phyloP scores from a whole-genome alignment of 768 basidiomycete species.

The Pulveroboletus sp. region DNA sequence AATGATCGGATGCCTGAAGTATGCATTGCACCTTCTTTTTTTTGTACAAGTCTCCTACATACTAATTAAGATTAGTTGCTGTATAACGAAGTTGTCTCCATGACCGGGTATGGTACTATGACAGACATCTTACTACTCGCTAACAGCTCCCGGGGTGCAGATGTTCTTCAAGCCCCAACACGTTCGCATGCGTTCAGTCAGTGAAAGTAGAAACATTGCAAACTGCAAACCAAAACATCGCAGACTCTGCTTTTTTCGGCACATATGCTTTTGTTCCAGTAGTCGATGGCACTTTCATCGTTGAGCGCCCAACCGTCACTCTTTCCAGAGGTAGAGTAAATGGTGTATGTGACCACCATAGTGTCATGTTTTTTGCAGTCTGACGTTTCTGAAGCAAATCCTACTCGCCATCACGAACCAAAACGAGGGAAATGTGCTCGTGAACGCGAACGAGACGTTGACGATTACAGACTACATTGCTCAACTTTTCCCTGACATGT shows the following conservation, averaged over 20 bases:
- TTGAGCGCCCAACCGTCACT: slow-evolving; percentile 38
- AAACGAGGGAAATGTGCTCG: slow-evolving; percentile 32
- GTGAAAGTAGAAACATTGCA: slow-evolving; percentile 32
- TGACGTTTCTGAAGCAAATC: slow-evolving; percentile 21
- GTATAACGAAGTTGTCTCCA: slow-evolving; percentile 11
- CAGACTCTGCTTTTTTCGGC: slow-evolving; percentile 34
- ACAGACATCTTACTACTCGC: slow-evolving; percentile 2
- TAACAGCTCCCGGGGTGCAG: slow-evolving; percentile 12
- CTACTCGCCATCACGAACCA: slow-evolving; percentile 26
- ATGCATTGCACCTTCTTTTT: neutral
- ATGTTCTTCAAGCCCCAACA: slow-evolving; percentile 34
- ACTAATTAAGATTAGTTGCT: slow-evolving; percentile 10
- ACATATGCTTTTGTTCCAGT: slow-evolving; percentile 43
- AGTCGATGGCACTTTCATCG: slow-evolving; percentile 46
- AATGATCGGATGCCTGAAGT: slow-evolving; percentile 31
- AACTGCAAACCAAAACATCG: slow-evolving; percentile 32
- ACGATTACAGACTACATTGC: slow-evolving; percentile 19
- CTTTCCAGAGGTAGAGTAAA: slow-evolving; percentile 39
- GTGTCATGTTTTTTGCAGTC: neutral
- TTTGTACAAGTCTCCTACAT: too few relatives aligned
- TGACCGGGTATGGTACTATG: slow-evolving; percentile 16
- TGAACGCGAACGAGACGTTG: slow-evolving; percentile 21
- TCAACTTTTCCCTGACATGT: slow-evolving; percentile 42
- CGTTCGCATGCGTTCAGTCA: slow-evolving; percentile 40
- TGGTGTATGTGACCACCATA: slow-evolving; percentile 30